Conservation (phyloP, 768 basidiomycete genomes). For the Pholiota microspora region DNA sequence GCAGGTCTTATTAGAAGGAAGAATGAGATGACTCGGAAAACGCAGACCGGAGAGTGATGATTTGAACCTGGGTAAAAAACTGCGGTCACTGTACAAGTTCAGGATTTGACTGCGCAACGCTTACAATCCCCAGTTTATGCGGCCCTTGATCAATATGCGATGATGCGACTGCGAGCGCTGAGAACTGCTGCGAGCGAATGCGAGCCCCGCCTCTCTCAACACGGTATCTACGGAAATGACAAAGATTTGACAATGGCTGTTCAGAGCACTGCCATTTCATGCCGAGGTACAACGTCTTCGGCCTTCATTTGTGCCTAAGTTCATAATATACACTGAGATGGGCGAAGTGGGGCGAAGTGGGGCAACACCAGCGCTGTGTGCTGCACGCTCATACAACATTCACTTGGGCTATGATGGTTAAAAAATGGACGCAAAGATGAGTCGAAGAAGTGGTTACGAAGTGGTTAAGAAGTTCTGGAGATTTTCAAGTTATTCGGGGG, state of each 20-base stretch:
- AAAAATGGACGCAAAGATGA: too few relatives aligned
- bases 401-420: too few relatives aligned
- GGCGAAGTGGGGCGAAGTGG: too few relatives aligned
- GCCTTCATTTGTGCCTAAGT: too few relatives aligned
- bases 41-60: background rate
- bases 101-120: conserved; percentile 5
- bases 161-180: conserved; percentile 1
- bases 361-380: too few relatives aligned
- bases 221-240: conserved; percentile 4
- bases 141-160: background rate
- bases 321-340: too few relatives aligned
- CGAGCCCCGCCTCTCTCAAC: background rate
- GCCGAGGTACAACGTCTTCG: background rate
- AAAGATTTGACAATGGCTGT: background rate
- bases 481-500: background rate
- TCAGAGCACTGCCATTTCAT: conserved; percentile 2
- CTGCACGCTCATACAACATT: too few relatives aligned
- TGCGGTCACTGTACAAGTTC: conserved; percentile 2
- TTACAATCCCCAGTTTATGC: background rate
- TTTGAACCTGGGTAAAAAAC: background rate
- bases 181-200: background rate
- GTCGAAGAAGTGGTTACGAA: too few relatives aligned
- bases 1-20: background rate
- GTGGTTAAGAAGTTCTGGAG: too few relatives aligned
- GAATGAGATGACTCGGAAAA: too few relatives aligned